phyloP scores from a whole-genome alignment of 805 yeast species.

The Kuraishia piskuri region DNA sequence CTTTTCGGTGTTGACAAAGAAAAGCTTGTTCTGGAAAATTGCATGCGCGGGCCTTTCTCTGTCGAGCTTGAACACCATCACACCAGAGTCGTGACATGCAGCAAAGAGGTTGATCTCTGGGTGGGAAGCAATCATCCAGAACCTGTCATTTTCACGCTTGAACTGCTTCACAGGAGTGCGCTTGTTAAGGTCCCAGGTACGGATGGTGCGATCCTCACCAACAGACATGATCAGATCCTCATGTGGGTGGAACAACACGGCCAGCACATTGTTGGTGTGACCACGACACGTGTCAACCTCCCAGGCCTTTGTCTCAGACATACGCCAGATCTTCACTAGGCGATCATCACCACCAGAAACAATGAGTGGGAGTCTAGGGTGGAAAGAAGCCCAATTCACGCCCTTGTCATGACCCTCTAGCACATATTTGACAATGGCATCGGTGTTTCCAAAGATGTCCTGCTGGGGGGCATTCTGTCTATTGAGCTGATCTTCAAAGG shows the following conservation, averaged over 20 bases:
- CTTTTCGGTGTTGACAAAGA: constrained; percentile 73
- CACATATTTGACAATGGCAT: constrained; percentile 90
- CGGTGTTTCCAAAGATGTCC: constrained; percentile 90
- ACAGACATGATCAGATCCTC: constrained; percentile 90
- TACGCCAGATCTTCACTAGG: constrained; percentile 92
- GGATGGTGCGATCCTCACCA: constrained; percentile 90
- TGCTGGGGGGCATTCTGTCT: constrained; percentile 71
- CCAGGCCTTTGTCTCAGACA: constrained; percentile 98
- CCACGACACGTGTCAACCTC: constrained; percentile 98
- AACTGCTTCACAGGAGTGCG: constrained; percentile 91
- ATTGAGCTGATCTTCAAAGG: constrained; percentile 41
- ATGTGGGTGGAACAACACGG: constrained; percentile 87
- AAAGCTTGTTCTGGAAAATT: constrained; percentile 61
- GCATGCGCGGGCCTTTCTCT: constrained; percentile 95
- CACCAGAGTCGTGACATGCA: constrained; percentile 94
- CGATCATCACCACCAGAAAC: constrained; percentile 96
- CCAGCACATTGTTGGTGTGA: constrained; percentile 86
- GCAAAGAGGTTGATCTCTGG: constrained; percentile 90
- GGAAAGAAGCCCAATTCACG: constrained; percentile 98
- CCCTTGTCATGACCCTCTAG: constrained; percentile 98
- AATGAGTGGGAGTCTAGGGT: constrained; percentile 90
- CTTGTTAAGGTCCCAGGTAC: constrained; percentile 95
- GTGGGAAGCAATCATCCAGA: constrained; percentile 88
- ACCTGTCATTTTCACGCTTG: constrained; percentile 87
- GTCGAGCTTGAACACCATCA: constrained; percentile 94